Base-by-base conservation (phyloP, 192 early-diverging fungal species). In the Rhizophagus prolifer region DNA sequence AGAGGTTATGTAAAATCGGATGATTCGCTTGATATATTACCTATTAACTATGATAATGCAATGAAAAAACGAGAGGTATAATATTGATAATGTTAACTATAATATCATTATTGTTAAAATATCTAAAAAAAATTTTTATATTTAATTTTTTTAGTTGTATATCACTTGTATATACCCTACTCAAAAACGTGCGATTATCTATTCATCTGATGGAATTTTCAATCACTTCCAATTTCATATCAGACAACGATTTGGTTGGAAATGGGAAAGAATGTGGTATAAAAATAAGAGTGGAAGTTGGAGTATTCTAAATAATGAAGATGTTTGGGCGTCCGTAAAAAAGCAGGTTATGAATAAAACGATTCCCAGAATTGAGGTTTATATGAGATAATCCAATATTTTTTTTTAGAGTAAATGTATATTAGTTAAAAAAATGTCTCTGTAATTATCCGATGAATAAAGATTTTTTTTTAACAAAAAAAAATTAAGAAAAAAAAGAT, bases 211-310 rank as follows among this genome's bases (percentile, higher is more conserved):
- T 47, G 68, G 44, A 28, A 26, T 70, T n/a, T 70, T 70, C 16
- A 26, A 36, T 70, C 44, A 70, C 21, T 70, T 70, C 23, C 21
- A 47, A 70, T 70, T 70, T 70, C n/a, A 50, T 46, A 3, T 70
- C 2, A 25, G 10, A 14, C 25, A 70, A 47, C 25, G 68, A 47
- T 70, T 70, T 26, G 68, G 68, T 26, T 70, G 68, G 68, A 70
- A 70, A 14, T 70, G 44, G n/a, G 68, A 70, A 16, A 44, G 44
- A 28, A 70, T 70, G 68, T 70, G 68, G 68, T 70, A 70, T 30
- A 66, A 66, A 36, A 47, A 28, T 70, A 23, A 47, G 16, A 50
- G 0, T 2, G 68, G 44, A 47, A 3, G 16, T 12, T 70, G 68
- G 68, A 28, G 3, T 23, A 10, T 6, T 10, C 44, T 70, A 2